phyloP scores from a whole-genome alignment of 2,329 filamentous ascomycete genomes.

The Huntiella bhutanensis region DNA sequence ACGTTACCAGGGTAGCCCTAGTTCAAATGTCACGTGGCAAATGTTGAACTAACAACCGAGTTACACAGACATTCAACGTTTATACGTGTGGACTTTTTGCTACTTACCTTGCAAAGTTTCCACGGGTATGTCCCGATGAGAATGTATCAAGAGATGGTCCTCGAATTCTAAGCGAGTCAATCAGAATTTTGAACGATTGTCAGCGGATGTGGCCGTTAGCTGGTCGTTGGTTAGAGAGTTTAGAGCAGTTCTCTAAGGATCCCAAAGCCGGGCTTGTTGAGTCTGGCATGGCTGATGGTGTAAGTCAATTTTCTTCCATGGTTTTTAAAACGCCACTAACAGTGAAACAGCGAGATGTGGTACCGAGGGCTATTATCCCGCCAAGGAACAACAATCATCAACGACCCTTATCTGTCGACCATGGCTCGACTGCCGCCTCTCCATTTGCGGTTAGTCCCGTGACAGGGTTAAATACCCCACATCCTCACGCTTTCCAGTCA shows the following conservation, averaged over 20 bases:
- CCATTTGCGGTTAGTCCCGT: background rate
- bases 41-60: background rate
- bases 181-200: conserved; percentile 28
- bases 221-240: conserved; percentile 24
- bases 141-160: conserved; percentile 23
- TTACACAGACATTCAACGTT: conserved; percentile 27
- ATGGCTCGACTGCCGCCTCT: too few species aligned
- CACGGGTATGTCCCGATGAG: conserved; percentile 26
- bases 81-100: conserved; percentile 36
- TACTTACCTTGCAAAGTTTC: conserved; percentile 32
- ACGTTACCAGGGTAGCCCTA: conserved; percentile 12
- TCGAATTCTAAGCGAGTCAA: conserved; percentile 27
- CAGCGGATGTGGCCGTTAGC: conserved; percentile 33
- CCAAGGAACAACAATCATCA: too few species aligned
- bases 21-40: background rate
- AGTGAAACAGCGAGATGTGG: background rate
- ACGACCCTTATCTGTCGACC: too few species aligned
- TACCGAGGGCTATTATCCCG: background rate
- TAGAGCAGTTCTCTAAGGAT: background rate
- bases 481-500: background rate
- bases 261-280: conserved; percentile 16
- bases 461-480: background rate
- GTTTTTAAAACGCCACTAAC: background rate
- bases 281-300: conserved; percentile 31
- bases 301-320: conserved; percentile 6